Evolutionary conservation across 2,329 filamentous ascomycete species (phyloP), one percentile per base, ranked within the genome.

Genomic region (Epichloe typhina): DNA sequence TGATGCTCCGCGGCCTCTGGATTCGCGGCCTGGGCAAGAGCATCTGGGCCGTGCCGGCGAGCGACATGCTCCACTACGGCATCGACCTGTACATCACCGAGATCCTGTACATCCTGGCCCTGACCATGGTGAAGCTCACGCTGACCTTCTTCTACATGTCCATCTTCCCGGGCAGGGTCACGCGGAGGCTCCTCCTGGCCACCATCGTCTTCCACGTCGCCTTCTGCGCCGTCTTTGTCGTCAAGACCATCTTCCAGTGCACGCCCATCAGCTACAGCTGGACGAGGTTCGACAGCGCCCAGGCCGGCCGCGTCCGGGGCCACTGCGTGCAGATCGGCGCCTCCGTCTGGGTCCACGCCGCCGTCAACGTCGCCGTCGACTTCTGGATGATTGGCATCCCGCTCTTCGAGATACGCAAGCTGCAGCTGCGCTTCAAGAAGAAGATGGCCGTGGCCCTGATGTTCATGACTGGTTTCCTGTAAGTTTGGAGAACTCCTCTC

Each of bases 371-470:
- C 13, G 47, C n/a, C 2, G 49, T 51, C 3, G 52, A 53, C 13
- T 3, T 53, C 1, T 53, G 46, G 49, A 51, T 53, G 46, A 51
- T 53, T 17, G 50, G 49, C 1, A 52, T 53, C 5, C 52, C 52
- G 3, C 36, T 53, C 8, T 46, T n/a, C 12, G 50, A 53, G 35
- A 45, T 53, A 9, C 47, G 19, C 33, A 50, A 49, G 43, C 31
- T 53, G 33, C 46, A 52, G 3, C 39, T 53, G 17, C 38, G 45
- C 17, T 53, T 42, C 39, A 50, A 40, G 46, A 53, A 53, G 39
- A 53, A 53, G 47, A 26, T 53, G 2, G 52, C 46, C 3, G 52
- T 37, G 2, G 39, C 33, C 39, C n/a, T 53, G 2, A 53, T 53
- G 52, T 53, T 53, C 36, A 17, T 52, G 33, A 52, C 50, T 3